Conservation (phyloP, 352 stramenopile genomes). For the Phytophthora pisi region DNA sequence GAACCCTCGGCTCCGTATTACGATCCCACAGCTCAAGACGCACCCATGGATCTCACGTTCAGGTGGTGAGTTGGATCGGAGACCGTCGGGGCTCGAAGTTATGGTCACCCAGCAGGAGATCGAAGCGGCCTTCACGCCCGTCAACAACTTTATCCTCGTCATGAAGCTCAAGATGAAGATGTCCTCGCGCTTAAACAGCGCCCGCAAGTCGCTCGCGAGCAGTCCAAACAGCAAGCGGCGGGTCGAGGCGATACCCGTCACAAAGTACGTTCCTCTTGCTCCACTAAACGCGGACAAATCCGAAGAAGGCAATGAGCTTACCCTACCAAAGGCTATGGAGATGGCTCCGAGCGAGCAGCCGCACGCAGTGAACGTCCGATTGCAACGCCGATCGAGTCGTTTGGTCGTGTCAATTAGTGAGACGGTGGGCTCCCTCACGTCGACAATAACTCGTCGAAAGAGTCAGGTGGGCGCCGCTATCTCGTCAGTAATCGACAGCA, state of each 20-base stretch:
- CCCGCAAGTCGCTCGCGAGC: constrained; percentile 35
- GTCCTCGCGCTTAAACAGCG: constrained; percentile 52
- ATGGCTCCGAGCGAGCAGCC: constrained; percentile 22
- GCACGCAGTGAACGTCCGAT: background rate
- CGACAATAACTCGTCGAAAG: constrained; percentile 21
- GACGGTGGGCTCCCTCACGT: constrained; percentile 19
- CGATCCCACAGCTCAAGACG: constrained; percentile 53
- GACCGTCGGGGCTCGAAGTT: constrained; percentile 20
- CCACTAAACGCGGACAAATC: constrained; percentile 3
- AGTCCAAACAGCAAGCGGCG: constrained; percentile 1
- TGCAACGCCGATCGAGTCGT: constrained; percentile 23
- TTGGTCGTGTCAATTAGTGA: constrained; percentile 19
- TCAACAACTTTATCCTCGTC: constrained; percentile 87
- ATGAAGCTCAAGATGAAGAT: constrained; percentile 82
- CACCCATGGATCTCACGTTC: constrained; percentile 53
- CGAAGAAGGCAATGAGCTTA: background rate
- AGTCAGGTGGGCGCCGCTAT: constrained; percentile 13
- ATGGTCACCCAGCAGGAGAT: constrained; percentile 71
- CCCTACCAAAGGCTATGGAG: constrained; percentile 15
- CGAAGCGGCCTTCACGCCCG: constrained; percentile 73
- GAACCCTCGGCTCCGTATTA: constrained; percentile 54
- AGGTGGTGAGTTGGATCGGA: background rate
- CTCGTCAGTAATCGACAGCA: constrained; percentile 5
- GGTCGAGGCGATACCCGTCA: constrained; percentile 15
- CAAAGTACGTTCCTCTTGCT: constrained; percentile 10